Base-by-base conservation (phyloP, 208 protist genomes). In the Leishmania amazonensis region DNA sequence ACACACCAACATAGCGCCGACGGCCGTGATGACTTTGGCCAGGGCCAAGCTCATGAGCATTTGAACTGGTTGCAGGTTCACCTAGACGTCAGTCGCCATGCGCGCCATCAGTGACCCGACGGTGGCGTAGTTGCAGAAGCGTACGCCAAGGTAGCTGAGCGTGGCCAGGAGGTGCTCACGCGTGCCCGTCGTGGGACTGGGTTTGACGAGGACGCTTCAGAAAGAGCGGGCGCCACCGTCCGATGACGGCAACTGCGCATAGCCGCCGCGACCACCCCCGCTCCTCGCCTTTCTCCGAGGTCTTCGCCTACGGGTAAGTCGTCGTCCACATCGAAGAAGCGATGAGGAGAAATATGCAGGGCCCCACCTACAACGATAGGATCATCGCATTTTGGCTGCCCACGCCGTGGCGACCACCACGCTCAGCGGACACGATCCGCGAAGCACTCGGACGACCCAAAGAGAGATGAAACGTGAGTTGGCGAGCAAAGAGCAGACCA, bases 31-130 rank as follows among this genome's bases (percentile, higher is more conserved):
- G 47, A 89, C 11, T 80, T 92, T 87, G 60, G 86, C 83, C 35
- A 91, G 65, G 19, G 88, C 77, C 47, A 81, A 81, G 80, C 85
- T 89, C 64, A 94, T 78, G 40, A 94, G 79, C 54, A 84, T 90
- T 57, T 85, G 70, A 54, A 92, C 73, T 1, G 87, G 91, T 75
- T 87, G 81, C 40, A 90, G 81, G 81, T 87, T 92, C 42, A 87
- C 91, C 74, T 90, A 81, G 65, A 90, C 87, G 78, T 92, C 91
- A 80, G 88, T 94, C 53, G 87, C 92, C 89, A 94, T 92, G 80
- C 89, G 87, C 42, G 89, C 83, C 24, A 87, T 94, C 53, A 92
- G 80, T 13, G 83, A 88, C 40, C 89, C 89, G 35, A 92, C 87
- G 21, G 85, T 91, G 81, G 81, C 67, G 82, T 81, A 83, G 75